These are phyloP conservation scores for Silybum marianum DNA, from an alignment of 129 eudicot genomes.

Conservation along the genomic window DNA sequence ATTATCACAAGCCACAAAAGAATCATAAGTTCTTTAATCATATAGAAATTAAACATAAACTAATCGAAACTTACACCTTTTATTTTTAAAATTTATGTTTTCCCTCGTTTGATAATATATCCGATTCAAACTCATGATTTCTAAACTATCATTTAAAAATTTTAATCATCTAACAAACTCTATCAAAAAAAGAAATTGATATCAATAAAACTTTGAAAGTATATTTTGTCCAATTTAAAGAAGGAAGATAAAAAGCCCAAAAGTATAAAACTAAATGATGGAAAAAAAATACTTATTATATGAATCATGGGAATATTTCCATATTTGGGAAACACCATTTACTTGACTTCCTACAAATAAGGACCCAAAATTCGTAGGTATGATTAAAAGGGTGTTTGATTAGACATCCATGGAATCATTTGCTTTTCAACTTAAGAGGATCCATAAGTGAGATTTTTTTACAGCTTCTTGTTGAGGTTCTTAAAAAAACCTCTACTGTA, in stretches of 20 bases:
- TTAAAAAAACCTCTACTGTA: too few relatives aligned
- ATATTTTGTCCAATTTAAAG: too few relatives aligned
- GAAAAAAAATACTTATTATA: too few relatives aligned
- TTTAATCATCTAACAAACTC: background rate
- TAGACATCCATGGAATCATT: background rate
- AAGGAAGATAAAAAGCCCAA: background rate
- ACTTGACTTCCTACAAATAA: background rate
- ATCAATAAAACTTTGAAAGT: too few relatives aligned
- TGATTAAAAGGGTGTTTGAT: background rate
- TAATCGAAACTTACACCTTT: background rate
- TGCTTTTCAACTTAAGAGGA: background rate
- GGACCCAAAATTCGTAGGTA: background rate
- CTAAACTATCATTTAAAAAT: too few relatives aligned
- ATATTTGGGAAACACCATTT: background rate
- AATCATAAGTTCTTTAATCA: background rate
- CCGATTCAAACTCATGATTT: background rate
- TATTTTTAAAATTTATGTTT: background rate
- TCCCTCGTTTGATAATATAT: too few relatives aligned
- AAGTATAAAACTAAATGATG: background rate
- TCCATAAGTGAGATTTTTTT: too few relatives aligned
- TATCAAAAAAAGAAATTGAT: too few relatives aligned
- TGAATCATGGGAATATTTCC: background rate
- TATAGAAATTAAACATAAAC: background rate
- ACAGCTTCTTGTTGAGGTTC: too few relatives aligned
- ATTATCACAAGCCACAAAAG: background rate